These are phyloP conservation scores for Lupinus albus DNA, from an alignment of 306 rosid species.

Conservation along the genomic window DNA sequence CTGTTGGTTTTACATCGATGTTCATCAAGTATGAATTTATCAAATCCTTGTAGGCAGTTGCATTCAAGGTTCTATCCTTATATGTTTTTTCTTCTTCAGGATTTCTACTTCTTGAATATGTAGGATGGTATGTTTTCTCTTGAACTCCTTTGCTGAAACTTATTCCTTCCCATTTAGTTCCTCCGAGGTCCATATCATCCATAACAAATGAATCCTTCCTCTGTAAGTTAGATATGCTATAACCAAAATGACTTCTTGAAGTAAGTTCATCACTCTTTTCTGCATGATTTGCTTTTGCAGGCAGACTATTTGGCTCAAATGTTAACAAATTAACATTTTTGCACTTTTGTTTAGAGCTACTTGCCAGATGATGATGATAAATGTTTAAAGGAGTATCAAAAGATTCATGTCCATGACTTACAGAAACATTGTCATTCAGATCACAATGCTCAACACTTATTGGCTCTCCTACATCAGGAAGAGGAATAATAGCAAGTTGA, in stretches of 20 bases:
- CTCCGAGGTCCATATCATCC: constrained; percentile 52
- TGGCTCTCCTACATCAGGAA: constrained; percentile 44
- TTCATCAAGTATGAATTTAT: constrained; percentile 69
- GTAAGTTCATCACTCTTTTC: constrained; percentile 42
- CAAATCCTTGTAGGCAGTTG: constrained; percentile 73
- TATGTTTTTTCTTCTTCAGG: constrained; percentile 42
- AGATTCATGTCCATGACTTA: constrained; percentile 44
- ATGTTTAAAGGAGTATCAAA: not conserved
- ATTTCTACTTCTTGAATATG: constrained; percentile 40
- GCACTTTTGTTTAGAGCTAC: too few relatives aligned
- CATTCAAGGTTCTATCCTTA: constrained; percentile 62
- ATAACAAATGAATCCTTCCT: constrained; percentile 45
- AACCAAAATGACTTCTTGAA: constrained; percentile 39
- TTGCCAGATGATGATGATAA: too few relatives aligned
- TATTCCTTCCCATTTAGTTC: constrained; percentile 58
- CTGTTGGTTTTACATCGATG: constrained; percentile 51
- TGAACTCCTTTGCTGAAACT: constrained; percentile 32
- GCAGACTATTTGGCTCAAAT: constrained; percentile 31
- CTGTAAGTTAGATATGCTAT: constrained; percentile 43
- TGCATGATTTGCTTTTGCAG: constrained; percentile 35
- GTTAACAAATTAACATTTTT: constrained; percentile 31
- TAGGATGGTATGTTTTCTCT: constrained; percentile 35
- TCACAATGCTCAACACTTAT: constrained; percentile 43
- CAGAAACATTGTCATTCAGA: constrained; percentile 34
- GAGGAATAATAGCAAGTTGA: constrained; percentile 62